A percentile compares a stretch with the other conserved stretches of the same genome.
Conservation (phyloP, 2,329 filamentous ascomycete genomes). For the Penicillium thymicola region DNA sequence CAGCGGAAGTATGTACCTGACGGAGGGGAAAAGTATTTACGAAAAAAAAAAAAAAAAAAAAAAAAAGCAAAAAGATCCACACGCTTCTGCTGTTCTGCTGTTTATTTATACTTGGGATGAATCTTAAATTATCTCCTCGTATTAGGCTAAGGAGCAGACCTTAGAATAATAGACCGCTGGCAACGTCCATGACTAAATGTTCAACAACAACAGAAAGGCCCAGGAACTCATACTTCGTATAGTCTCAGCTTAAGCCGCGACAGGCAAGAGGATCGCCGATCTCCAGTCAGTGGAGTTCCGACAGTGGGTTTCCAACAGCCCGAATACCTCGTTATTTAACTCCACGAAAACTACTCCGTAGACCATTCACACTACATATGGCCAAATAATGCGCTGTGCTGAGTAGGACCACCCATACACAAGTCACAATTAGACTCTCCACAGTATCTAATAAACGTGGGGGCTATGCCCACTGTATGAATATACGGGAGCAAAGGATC, state of each 20-base stretch:
- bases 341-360: background rate
- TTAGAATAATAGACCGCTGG: background rate
- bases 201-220: background rate
- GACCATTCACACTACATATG: too few relatives aligned
- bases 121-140: background rate
- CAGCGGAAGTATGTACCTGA: constrained; percentile 1
- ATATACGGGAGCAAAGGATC: background rate
- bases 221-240: background rate
- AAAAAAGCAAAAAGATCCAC: background rate
- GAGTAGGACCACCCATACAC: background rate
- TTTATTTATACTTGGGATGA: background rate
- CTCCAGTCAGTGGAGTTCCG: background rate
- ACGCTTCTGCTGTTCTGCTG: background rate
- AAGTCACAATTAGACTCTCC: background rate
- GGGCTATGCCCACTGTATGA: background rate
- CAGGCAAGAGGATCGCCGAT: background rate
- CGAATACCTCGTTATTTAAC: too few relatives aligned
- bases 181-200: background rate
- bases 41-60: background rate
- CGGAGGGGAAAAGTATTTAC: background rate
- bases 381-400: background rate
- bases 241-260: background rate
- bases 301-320: too few relatives aligned
- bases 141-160: too few relatives aligned
- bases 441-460: background rate